These are phyloP conservation scores for Gracilaria domingensis DNA, from an alignment of 23 red algal genomes.

Conservation along the genomic window DNA sequence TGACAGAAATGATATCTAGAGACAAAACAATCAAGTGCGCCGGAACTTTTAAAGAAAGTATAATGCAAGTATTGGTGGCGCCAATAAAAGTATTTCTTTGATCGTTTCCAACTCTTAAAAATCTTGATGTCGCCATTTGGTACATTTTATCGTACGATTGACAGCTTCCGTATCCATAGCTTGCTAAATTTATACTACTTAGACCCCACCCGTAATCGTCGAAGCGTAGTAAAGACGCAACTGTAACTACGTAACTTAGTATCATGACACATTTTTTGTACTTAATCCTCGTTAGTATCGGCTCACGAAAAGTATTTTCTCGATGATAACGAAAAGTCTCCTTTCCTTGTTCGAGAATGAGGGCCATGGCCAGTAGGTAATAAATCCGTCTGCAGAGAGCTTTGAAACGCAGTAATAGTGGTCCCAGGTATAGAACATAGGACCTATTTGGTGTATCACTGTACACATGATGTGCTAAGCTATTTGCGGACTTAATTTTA, in stretches of 20 bases:
- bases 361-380: too few relatives aligned
- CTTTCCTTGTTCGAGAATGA: too few relatives aligned
- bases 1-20: too few relatives aligned
- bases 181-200: neutral
- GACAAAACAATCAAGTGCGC: too few relatives aligned
- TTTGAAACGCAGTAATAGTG: neutral
- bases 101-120: neutral
- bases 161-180: neutral
- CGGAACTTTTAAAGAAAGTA: neutral
- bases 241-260: neutral
- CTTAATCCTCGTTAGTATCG: neutral
- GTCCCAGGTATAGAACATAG: neutral
- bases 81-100: neutral
- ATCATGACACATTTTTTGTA: neutral
- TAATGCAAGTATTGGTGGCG: neutral
- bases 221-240: neutral
- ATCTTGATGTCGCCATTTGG: neutral
- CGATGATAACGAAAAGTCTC: neutral
- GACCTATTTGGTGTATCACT: neutral
- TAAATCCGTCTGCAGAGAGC: too few relatives aligned
- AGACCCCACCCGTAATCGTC: neutral
- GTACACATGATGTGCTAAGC: slow-evolving; percentile 6
- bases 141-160: neutral
- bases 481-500: neutral
- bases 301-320: neutral